Percentiles rank a stretch among this genome's conserved stretches.
phyloP scores from a whole-genome alignment of 768 basidiomycete genomes.

The Termitomyces heimii region DNA sequence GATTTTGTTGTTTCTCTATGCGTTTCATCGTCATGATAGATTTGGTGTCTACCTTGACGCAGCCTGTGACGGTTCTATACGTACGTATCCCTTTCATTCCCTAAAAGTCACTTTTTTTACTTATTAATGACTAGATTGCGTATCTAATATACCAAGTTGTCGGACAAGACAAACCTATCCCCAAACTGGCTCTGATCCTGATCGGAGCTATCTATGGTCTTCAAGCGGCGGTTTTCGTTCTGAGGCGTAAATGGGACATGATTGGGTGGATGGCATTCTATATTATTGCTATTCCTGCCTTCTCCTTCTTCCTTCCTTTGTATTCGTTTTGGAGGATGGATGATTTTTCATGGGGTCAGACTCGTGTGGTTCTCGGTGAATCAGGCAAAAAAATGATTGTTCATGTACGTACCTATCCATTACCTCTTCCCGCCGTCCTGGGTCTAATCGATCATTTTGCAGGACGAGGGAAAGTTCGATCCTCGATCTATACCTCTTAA shows the following conservation, averaged over 20 bases:
- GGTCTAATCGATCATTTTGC: conserved; percentile 9
- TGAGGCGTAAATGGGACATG: conserved; percentile 98
- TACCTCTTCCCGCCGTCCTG: neutral
- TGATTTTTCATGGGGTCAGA: conserved; percentile 94
- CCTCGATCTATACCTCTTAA: conserved; percentile 90
- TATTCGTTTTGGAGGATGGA: conserved; percentile 99
- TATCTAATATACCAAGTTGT: conserved; percentile 83
- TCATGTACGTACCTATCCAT: conserved; percentile 57
- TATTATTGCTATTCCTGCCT: conserved; percentile 88
- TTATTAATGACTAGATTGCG: conserved; percentile 50
- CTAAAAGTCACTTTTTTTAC: conserved; percentile 6
- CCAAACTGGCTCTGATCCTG: conserved; percentile 83
- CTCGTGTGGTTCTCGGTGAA: conserved; percentile 90
- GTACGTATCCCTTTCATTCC: conserved; percentile 31
- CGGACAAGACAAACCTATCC: conserved; percentile 60
- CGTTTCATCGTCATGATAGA: conserved; percentile 98
- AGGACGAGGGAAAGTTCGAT: conserved; percentile 99
- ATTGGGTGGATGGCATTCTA: conserved; percentile 97
- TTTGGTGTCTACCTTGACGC: conserved; percentile 78
- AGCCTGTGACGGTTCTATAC: conserved; percentile 85
- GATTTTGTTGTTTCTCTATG: conserved; percentile 99
- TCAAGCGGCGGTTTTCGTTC: conserved; percentile 86
- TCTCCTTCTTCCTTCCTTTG: conserved; percentile 88
- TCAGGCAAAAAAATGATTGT: conserved; percentile 93
- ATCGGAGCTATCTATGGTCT: conserved; percentile 93